These are phyloP conservation scores for Plicaturopsis crispa DNA, from an alignment of 768 basidiomycete species.

Conservation along the genomic window DNA sequence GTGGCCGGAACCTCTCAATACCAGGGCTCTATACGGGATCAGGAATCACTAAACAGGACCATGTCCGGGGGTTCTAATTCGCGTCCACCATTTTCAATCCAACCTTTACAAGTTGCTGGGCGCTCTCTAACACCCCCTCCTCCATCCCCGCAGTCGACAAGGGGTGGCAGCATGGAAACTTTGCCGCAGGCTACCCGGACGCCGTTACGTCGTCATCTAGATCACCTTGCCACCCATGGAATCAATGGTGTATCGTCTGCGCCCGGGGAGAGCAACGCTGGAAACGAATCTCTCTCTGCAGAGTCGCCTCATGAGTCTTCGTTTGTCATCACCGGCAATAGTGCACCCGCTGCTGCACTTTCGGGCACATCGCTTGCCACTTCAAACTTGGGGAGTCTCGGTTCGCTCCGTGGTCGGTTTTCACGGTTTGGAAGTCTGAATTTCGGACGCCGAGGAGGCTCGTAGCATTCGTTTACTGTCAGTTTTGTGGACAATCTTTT, in stretches of 20 bases:
- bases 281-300: constrained; percentile 51
- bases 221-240: constrained; percentile 75
- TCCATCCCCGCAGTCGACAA: constrained; percentile 30
- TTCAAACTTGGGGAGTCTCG: constrained; percentile 54
- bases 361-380: constrained; percentile 54
- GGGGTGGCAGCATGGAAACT: constrained; percentile 7
- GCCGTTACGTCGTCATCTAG: constrained; percentile 72
- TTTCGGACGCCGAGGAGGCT: constrained; percentile 45
- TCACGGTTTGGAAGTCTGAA: constrained; percentile 71
- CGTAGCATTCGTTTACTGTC: constrained; percentile 10
- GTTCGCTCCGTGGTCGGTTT: constrained; percentile 61
- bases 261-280: constrained; percentile 49
- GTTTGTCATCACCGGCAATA: constrained; percentile 63
- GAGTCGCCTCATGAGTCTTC: constrained; percentile 73
- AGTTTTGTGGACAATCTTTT: constrained; percentile 8
- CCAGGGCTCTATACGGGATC: constrained; percentile 39
- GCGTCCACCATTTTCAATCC: constrained; percentile 36
- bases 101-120: constrained; percentile 45
- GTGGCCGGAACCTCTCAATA: constrained; percentile 31
- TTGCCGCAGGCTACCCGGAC: constrained; percentile 45
- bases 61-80: constrained; percentile 37
- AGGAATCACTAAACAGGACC: constrained; percentile 36
- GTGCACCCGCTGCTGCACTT: constrained; percentile 21
- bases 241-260: constrained; percentile 77
- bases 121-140: constrained; percentile 37